Evolutionary conservation across 306 rosid species (phyloP).

Genomic region (Delonix regia): DNA sequence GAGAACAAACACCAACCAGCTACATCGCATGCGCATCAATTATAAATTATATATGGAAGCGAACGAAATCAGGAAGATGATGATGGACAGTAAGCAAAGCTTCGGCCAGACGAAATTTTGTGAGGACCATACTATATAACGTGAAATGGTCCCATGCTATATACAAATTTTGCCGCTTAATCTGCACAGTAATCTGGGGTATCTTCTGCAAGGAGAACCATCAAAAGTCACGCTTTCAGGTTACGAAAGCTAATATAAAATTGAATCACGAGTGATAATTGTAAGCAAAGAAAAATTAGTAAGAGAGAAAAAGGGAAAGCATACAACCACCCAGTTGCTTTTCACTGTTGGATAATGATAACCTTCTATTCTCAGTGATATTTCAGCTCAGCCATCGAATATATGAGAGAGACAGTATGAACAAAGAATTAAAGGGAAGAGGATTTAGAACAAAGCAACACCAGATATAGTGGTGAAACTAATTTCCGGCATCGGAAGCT

Average conservation of each 20-base stretch:
- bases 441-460: conserved; percentile 32
- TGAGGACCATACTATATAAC: conserved; percentile 64
- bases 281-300: neutral
- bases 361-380: conserved; percentile 35
- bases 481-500: conserved; percentile 52
- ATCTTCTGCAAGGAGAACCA: conserved; percentile 37
- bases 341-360: conserved; percentile 42
- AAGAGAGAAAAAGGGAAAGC: neutral
- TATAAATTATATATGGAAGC: conserved; percentile 7
- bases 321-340: conserved; percentile 13
- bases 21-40: conserved; percentile 45
- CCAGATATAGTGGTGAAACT: conserved; percentile 19
- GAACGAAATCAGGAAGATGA: conserved; percentile 25
- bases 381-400: neutral
- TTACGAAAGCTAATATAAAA: conserved; percentile 35
- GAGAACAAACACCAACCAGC: conserved; percentile 31
- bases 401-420: neutral
- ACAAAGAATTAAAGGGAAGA: neutral
- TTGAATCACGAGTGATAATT: neutral
- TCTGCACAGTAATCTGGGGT: conserved; percentile 46
- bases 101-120: neutral
- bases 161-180: conserved; percentile 38
- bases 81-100: conserved; percentile 16
- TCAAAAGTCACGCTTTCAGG: conserved; percentile 59
- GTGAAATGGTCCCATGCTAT: conserved; percentile 59